phyloP scores from a whole-genome alignment of 2,329 filamentous ascomycete genomes.

The Penicillium sp. region DNA sequence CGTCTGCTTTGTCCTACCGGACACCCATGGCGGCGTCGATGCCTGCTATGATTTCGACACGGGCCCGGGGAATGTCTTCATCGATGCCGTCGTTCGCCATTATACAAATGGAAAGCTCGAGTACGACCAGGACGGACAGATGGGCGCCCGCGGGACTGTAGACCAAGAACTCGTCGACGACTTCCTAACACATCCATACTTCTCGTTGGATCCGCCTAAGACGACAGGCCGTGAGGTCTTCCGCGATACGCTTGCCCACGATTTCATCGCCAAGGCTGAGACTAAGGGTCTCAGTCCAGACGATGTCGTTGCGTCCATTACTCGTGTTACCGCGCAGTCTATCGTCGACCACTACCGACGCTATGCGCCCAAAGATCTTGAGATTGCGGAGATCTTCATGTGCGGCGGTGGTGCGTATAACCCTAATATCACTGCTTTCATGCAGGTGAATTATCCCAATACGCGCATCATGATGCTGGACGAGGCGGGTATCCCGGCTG shows the following conservation, averaged over 20 bases:
- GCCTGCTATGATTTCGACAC: slow-evolving; percentile 53
- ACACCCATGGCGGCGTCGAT: slow-evolving; percentile 25
- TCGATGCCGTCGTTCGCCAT: slow-evolving; percentile 55
- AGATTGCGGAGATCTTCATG: slow-evolving; percentile 58
- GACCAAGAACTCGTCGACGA: slow-evolving; percentile 52
- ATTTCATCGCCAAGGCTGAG: slow-evolving; percentile 49
- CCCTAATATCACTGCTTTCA: slow-evolving; percentile 54
- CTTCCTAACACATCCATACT: slow-evolving; percentile 52
- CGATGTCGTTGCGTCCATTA: slow-evolving; percentile 57
- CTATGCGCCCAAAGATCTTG: slow-evolving; percentile 47
- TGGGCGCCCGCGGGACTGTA: slow-evolving; percentile 50
- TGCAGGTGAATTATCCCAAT: slow-evolving; percentile 49
- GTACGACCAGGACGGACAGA: slow-evolving; percentile 52
- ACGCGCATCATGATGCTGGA: slow-evolving; percentile 55
- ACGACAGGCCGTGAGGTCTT: slow-evolving; percentile 60
- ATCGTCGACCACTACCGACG: slow-evolving; percentile 45
- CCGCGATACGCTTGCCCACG: slow-evolving; percentile 53
- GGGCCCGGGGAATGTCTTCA: slow-evolving; percentile 55
- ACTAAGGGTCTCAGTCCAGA: slow-evolving; percentile 46
- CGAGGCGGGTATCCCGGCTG: slow-evolving; percentile 54
- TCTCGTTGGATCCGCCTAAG: slow-evolving; percentile 51
- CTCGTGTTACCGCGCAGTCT: slow-evolving; percentile 57
- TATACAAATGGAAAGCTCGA: slow-evolving; percentile 51
- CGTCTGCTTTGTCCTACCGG: slow-evolving; percentile 48
- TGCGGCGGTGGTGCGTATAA: slow-evolving; percentile 58